phyloP scores from a whole-genome alignment of 1,284 basidiomycete species.

The Pterula multifida region DNA sequence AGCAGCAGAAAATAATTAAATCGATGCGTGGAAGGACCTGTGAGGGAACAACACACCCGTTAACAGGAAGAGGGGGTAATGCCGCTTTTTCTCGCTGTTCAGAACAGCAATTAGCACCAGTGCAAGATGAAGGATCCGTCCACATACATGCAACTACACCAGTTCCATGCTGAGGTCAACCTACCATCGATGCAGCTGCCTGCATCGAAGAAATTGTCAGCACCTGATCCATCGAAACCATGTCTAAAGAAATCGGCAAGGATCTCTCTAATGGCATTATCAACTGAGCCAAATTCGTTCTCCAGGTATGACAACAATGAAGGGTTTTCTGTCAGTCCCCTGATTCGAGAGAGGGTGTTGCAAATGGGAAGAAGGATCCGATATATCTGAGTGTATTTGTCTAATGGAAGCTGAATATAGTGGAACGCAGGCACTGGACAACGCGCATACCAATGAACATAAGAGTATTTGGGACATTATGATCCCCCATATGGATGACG shows the following conservation, averaged over 20 bases:
- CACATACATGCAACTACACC: slow-evolving; percentile 34
- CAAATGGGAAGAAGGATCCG: slow-evolving; percentile 75
- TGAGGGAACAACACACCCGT: slow-evolving; percentile 37
- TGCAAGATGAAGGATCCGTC: background rate
- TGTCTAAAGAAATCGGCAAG: slow-evolving; percentile 74
- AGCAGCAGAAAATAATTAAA: background rate
- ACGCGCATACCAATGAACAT: slow-evolving; percentile 47
- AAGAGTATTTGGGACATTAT: slow-evolving; percentile 78
- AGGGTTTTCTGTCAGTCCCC: slow-evolving; percentile 47
- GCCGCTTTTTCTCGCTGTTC: slow-evolving; percentile 66
- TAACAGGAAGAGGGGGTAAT: slow-evolving; percentile 66
- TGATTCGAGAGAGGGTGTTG: slow-evolving; percentile 63
- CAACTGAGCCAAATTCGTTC: slow-evolving; percentile 63
- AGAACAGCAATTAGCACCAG: too few species aligned
- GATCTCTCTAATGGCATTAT: slow-evolving; percentile 55
- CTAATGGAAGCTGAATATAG: slow-evolving; percentile 16
- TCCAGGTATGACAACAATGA: slow-evolving; percentile 66
- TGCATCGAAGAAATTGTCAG: slow-evolving; percentile 71
- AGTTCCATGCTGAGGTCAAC: slow-evolving; percentile 77
- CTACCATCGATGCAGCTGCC: slow-evolving; percentile 50
- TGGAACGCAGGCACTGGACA: background rate
- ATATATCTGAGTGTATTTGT: slow-evolving; percentile 82
- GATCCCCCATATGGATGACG: slow-evolving; percentile 55
- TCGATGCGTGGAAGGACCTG: slow-evolving; percentile 3
- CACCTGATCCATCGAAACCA: slow-evolving; percentile 73